Conservation (phyloP, 2,329 filamentous ascomycete species). For the Exserohilum turcica region DNA sequence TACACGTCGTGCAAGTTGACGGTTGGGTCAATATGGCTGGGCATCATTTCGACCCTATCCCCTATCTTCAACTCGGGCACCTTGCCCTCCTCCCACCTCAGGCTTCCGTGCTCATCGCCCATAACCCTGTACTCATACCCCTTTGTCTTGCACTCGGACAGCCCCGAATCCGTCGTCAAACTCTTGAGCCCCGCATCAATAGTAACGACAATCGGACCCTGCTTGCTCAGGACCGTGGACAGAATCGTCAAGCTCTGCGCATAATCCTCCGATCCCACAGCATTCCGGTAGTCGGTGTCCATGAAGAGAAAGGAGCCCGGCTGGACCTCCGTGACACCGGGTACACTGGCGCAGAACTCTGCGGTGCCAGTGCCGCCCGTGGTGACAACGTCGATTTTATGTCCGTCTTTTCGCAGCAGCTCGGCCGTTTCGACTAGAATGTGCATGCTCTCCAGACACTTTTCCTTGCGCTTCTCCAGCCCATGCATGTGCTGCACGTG, state of each 20-base stretch:
- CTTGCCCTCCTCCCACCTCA: slow-evolving; percentile 53
- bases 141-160: slow-evolving; percentile 53
- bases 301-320: slow-evolving; percentile 63
- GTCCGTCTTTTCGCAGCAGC: slow-evolving; percentile 50
- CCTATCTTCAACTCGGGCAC: slow-evolving; percentile 49
- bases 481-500: slow-evolving; percentile 60
- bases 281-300: slow-evolving; percentile 62
- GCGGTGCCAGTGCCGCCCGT: slow-evolving; percentile 60
- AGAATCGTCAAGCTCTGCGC: slow-evolving; percentile 57
- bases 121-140: slow-evolving; percentile 53
- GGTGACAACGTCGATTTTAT: slow-evolving; percentile 57
- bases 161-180: slow-evolving; percentile 58
- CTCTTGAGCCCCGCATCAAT: slow-evolving; percentile 59
- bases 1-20: slow-evolving; percentile 60
- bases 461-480: slow-evolving; percentile 48
- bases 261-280: slow-evolving; percentile 55
- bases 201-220: slow-evolving; percentile 52
- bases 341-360: slow-evolving; percentile 58
- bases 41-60: slow-evolving; percentile 59
- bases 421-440: slow-evolving; percentile 53
- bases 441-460: slow-evolving; percentile 55
- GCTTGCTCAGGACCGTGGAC: slow-evolving; percentile 56
- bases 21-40: slow-evolving; percentile 61
- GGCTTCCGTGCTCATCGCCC: slow-evolving; percentile 58
- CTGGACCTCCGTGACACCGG: slow-evolving; percentile 60